Percentiles rank a stretch among this genome's conserved stretches.
Evolutionary conservation across 2,329 filamentous ascomycete species (phyloP).

Genomic region (Beauveria scarabaeidicola): DNA sequence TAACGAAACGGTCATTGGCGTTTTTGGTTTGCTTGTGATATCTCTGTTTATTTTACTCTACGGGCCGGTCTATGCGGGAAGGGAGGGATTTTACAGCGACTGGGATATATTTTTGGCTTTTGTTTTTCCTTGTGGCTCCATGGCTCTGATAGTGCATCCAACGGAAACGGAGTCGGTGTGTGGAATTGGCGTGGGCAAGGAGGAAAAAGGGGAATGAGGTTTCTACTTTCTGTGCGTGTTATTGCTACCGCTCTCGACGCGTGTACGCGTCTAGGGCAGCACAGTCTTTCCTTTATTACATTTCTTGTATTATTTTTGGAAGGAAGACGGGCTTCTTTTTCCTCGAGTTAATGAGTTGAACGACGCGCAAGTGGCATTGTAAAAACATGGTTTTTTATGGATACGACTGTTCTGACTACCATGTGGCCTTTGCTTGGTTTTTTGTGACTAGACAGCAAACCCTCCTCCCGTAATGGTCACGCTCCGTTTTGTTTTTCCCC

Average conservation of each 20-base stretch:
- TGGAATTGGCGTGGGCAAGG: constrained; percentile 1
- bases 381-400: constrained; percentile 2
- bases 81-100: background rate
- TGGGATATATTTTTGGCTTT: constrained; percentile 1
- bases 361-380: background rate
- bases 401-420: background rate
- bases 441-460: background rate
- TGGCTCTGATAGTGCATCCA: background rate
- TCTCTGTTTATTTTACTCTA: constrained; percentile 2
- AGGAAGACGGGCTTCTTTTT: background rate
- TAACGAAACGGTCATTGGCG: constrained; percentile 23
- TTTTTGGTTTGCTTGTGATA: constrained; percentile 3
- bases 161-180: background rate
- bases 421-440: background rate
- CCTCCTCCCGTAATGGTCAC: background rate
- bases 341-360: background rate
- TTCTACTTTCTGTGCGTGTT: constrained; percentile 1
- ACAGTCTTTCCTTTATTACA: background rate
- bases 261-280: background rate
- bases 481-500: background rate
- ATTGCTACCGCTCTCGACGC: background rate
- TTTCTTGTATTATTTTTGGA: constrained; percentile 1
- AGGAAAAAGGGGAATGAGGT: background rate
- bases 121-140: background rate
- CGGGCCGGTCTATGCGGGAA: constrained; percentile 1